Base-by-base conservation (phyloP, 352 stramenopile species). In the Phytophthora palmivora region DNA sequence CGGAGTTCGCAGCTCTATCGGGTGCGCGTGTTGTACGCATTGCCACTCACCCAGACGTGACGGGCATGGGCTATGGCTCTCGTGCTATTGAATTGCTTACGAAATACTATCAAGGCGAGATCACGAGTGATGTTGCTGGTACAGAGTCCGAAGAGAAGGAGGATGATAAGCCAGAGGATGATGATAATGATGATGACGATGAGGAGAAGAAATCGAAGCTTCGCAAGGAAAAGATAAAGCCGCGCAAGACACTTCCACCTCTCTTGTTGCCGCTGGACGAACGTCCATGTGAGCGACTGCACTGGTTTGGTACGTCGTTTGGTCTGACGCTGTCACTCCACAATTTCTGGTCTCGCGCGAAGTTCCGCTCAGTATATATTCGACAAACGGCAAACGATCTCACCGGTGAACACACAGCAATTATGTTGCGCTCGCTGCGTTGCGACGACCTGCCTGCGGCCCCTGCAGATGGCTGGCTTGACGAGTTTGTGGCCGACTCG, bases 351-450 rank as follows among this genome's bases (percentile, higher is more conserved):
- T 84, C 89, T 33, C 88, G 85, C 41, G 89, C 79, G 16, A 95
- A 97, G 12, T 99, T 99, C 80, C 85, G 87, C 38, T 88, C 98
- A 6, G 88, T 99, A 18, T 99, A 99, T 72, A 81, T 99, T 28
- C 94, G 98, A 0, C 97, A 99, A 79, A 99, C 97, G 6, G 83
- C 96, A n/a, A 99, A 99, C 75, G 96, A 99, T 33, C 87, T 99
- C 42, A 99, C 98, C 22, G 98, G 97, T 19, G 98, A 99, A 75
- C 96, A 99, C 72, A 99, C 96, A 24, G 82, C 92, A 12, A 99
- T 99, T 63, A 82, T 98, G 82, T 70, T 95, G 63, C 82, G 82
- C 41, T 74, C 79, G 12, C 72, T 95, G 55, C 74, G 70, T 51
- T 92, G 84, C 43, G 78, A 95, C 42, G 89, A 93, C 47, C 57